Base-by-base conservation (phyloP, 2,329 filamentous ascomycete species). In the Malbranchea cinnamomea region DNA sequence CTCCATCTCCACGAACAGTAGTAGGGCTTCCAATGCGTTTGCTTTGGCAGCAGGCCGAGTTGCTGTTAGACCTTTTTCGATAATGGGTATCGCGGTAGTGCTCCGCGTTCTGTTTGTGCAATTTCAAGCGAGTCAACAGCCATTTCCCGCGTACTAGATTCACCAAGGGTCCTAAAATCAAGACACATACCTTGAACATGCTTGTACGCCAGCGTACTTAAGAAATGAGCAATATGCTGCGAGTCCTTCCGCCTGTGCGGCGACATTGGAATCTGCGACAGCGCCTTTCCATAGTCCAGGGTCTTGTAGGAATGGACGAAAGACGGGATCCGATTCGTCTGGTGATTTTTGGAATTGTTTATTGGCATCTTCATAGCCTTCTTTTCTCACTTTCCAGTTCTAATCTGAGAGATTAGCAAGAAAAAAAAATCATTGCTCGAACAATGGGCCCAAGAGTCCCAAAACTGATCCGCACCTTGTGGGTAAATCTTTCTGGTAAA, bases 351-450 rank as follows among this genome's bases (percentile, higher is more conserved):
- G 77, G 54, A 98, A 95, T 42, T 77, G 71, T 54, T 89, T 85
- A 23, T 78, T 72, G 12, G 83, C 85, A 42, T 89, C 83, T 65
- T 98, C 89, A 52, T 95, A 98, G 31, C 76, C 89, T 49, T 74
- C 74, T 60, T 98, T 98, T 48, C 89, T 73, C 23, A 92, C 85
- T 68, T 98, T 98, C 89, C 89, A 98, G 48, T 80, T 72, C 78
- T 80, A 45, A n/a, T n/a, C n/a, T n/a, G n/a, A n/a, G n/a, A n/a
- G n/a, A n/a, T n/a, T n/a, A n/a, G n/a, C n/a, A n/a, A n/a, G n/a
- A 16, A 18, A 23, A 21, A 13, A 28, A 12, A 31, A 9, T 22
- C 16, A 37, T 41, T 25, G 31, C 37, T 50, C 40, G 52, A 42
- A 31, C 22, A 14, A 10, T 13, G 8, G 5, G 15, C 14, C 14